phyloP scores from a whole-genome alignment of 164 flowering plant species.

The Stephania yunnanensis region DNA sequence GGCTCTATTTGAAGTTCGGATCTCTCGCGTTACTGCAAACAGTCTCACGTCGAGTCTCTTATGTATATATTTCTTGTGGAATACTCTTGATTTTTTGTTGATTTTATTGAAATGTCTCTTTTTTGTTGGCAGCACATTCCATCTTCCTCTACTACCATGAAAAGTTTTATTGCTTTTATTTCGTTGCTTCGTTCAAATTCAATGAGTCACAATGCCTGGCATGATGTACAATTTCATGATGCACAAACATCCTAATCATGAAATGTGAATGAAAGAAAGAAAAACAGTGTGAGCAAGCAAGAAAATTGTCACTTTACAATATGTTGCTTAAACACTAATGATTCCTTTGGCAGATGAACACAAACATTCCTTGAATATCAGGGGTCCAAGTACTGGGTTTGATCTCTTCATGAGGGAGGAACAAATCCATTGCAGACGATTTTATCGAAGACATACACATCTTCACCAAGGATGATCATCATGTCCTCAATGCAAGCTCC shows the following conservation, averaged over 20 bases:
- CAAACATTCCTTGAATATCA: conserved; percentile 36
- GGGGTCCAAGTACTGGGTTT: conserved; percentile 89
- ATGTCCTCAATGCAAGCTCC: conserved; percentile 98
- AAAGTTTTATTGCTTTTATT: not conserved
- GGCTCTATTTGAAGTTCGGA: conserved; percentile 39
- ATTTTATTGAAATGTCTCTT: not conserved
- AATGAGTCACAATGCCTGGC: not conserved
- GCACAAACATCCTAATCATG: not conserved
- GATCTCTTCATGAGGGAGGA: conserved; percentile 96
- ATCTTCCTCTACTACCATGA: not conserved
- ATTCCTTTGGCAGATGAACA: not conserved
- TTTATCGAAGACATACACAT: conserved; percentile 90
- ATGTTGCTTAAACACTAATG: not conserved
- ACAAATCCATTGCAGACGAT: conserved; percentile 95
- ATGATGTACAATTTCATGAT: not conserved
- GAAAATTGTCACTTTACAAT: no score
- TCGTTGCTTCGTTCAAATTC: not conserved
- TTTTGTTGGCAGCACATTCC: not conserved
- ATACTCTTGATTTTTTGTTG: not conserved
- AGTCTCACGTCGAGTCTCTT: not conserved
- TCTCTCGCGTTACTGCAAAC: not conserved
- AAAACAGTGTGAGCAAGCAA: not conserved
- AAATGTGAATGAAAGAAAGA: not conserved
- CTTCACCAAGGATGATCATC: conserved; percentile 99
- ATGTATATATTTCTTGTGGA: not conserved